Percentiles rank a stretch among this genome's conserved stretches.
phyloP scores from a whole-genome alignment of 768 basidiomycete genomes.

The Pulveroboletus ravenelii region DNA sequence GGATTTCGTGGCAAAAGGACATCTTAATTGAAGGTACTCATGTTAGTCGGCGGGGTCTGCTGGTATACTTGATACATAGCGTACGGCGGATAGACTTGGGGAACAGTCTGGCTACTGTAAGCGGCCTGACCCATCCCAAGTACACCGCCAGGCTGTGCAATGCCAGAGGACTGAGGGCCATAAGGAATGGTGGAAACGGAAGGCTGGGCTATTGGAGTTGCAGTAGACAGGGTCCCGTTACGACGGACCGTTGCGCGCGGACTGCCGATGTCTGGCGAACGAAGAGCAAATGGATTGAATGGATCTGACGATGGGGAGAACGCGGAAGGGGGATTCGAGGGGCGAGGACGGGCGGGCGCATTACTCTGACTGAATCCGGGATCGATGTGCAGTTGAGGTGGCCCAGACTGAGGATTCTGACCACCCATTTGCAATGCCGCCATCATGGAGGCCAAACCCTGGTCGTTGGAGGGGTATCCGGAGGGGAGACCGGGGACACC shows the following conservation, averaged over 20 bases:
- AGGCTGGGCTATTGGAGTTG: constrained; percentile 30
- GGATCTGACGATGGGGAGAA: constrained; percentile 52
- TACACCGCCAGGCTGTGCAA: constrained; percentile 52
- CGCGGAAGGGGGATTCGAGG: constrained; percentile 38
- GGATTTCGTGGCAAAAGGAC: constrained; percentile 24
- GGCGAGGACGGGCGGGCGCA: constrained; percentile 43
- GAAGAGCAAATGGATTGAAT: constrained; percentile 54
- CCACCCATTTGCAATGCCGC: constrained; percentile 88
- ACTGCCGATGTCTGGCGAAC: constrained; percentile 47
- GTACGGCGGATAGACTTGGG: constrained; percentile 73
- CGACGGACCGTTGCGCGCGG: constrained; percentile 47
- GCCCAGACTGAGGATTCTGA: constrained; percentile 78
- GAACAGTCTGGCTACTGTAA: constrained; percentile 56
- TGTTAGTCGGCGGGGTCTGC: constrained; percentile 64
- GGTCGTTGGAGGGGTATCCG: constrained; percentile 78
- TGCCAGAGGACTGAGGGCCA: constrained; percentile 55
- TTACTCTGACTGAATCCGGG: constrained; percentile 48
- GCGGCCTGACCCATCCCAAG: constrained; percentile 64
- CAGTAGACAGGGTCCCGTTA: constrained; percentile 31
- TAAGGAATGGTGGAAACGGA: constrained; percentile 42
- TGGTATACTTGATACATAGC: constrained; percentile 78
- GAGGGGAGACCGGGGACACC: constrained; percentile 74
- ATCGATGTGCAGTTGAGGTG: constrained; percentile 68
- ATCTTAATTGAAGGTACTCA: constrained; percentile 71
- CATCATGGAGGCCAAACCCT: constrained; percentile 89